Evolutionary conservation across 2,329 filamentous ascomycete genomes (phyloP).

Genomic region (Colletotrichum sansevieriae): DNA sequence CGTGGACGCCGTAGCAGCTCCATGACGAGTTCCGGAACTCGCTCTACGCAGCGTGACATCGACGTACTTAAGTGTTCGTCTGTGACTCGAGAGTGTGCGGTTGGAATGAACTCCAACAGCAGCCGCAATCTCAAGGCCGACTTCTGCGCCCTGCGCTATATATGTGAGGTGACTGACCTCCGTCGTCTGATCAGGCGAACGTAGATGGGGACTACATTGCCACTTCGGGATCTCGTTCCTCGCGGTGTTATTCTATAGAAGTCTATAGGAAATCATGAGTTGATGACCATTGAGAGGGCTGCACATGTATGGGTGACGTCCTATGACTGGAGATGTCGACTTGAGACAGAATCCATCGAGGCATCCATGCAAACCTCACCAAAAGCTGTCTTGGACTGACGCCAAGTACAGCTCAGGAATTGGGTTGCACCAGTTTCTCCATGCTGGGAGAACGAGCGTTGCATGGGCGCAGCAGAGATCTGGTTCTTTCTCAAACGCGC

Average conservation of each 20-base stretch:
- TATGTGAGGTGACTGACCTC: background rate
- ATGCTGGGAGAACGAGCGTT: background rate
- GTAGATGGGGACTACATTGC: too few species aligned
- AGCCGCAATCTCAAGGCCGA: background rate
- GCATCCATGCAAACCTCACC: background rate
- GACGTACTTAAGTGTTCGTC: background rate
- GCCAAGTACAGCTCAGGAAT: slow-evolving; percentile 8
- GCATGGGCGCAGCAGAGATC: background rate
- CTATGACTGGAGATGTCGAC: background rate
- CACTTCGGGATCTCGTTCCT: too few species aligned
- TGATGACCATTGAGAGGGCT: too few species aligned
- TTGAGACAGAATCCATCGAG: slow-evolving; percentile 18
- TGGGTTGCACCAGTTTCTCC: background rate
- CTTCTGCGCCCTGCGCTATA: background rate
- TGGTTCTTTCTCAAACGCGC: slow-evolving; percentile 2
- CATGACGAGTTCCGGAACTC: background rate
- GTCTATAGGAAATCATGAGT: too few species aligned
- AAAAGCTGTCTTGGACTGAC: slow-evolving; percentile 8
- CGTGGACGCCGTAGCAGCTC: background rate
- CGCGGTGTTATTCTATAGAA: too few species aligned
- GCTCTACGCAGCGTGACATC: background rate
- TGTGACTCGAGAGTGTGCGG: background rate
- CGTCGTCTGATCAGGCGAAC: background rate
- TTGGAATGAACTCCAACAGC: background rate
- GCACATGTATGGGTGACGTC: background rate